Percentiles rank a stretch among this genome's conserved stretches.
Evolutionary conservation across 176 grass and related monocot genomes (phyloP).

Genomic region (Stipa capillata): DNA sequence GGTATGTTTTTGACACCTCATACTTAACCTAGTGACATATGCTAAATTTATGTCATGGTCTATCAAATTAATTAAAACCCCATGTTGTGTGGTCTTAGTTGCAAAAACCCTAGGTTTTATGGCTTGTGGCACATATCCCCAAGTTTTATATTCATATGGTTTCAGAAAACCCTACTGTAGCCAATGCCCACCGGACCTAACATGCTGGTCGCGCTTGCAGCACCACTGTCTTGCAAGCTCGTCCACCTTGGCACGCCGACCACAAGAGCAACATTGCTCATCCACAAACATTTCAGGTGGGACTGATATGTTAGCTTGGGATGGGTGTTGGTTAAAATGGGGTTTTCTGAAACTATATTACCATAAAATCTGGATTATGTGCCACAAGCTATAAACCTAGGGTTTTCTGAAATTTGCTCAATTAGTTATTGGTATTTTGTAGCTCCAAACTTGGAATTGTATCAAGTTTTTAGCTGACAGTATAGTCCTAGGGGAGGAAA

Average conservation of each 20-base stretch:
- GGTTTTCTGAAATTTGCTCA: background rate
- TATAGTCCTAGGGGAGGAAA: background rate
- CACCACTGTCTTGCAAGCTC: background rate
- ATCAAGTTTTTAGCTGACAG: background rate
- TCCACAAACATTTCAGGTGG: background rate
- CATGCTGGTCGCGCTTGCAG: background rate
- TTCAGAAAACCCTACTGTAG: background rate
- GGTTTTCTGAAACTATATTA: background rate
- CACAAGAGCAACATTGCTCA: background rate
- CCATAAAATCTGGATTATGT: background rate
- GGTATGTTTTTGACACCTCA: constrained; percentile 30
- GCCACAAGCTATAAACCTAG: background rate
- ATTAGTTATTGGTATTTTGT: background rate
- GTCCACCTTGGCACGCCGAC: background rate
- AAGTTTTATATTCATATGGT: background rate
- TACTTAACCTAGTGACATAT: background rate
- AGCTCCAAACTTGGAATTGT: background rate
- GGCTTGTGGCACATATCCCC: background rate
- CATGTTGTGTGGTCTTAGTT: background rate
- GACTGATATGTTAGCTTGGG: background rate
- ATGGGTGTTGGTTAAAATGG: background rate
- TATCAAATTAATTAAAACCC: background rate
- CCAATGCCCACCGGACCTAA: background rate
- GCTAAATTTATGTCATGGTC: background rate
- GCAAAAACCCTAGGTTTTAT: background rate